Evolutionary conservation across 495 filamentous ascomycete genomes (phyloP).

Genomic region (Opeltia flavorubescens): DNA sequence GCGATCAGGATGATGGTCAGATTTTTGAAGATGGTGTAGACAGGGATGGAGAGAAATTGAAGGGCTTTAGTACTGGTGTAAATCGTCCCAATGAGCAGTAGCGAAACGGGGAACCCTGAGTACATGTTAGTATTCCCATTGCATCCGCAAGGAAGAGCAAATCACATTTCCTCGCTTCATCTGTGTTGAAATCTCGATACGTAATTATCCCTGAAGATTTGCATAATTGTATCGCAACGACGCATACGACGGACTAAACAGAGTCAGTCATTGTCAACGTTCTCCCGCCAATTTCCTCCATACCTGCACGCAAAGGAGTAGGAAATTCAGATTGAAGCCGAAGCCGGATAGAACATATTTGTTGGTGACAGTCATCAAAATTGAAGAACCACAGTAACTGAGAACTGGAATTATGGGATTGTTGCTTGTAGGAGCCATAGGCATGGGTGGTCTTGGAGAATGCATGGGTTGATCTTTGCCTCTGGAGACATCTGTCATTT

Average conservation of each 20-base stretch:
- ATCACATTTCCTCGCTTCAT: conserved; percentile 87
- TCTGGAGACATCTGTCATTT: conserved; percentile 50
- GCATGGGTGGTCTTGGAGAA: conserved; percentile 16
- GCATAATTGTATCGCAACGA: conserved; percentile 70
- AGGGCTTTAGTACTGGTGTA: conserved; percentile 95
- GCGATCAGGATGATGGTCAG: conserved; percentile 97
- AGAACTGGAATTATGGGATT: conserved; percentile 70
- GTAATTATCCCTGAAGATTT: conserved; percentile 74
- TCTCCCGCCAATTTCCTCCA: conserved; percentile 12
- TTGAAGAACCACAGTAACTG: conserved; percentile 86
- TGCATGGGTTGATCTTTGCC: conserved; percentile 31
- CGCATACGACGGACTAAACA: conserved; percentile 74
- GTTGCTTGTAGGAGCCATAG: conserved; percentile 36
- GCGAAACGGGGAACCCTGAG: conserved; percentile 90
- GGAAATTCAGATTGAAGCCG: conserved; percentile 93
- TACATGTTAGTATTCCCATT: conserved; percentile 14
- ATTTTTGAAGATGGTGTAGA: conserved; percentile 99
- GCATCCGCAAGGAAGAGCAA: conserved; percentile 1
- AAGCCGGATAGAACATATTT: conserved; percentile 91
- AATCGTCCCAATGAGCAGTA: conserved; percentile 97
- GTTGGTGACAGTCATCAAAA: conserved; percentile 98
- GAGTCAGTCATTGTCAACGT: neutral
- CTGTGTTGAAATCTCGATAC: conserved; percentile 78
- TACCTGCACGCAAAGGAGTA: conserved; percentile 88
- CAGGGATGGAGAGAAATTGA: conserved; percentile 90